Conservation (phyloP, 768 basidiomycete species). For the Dioszegia hungarica region DNA sequence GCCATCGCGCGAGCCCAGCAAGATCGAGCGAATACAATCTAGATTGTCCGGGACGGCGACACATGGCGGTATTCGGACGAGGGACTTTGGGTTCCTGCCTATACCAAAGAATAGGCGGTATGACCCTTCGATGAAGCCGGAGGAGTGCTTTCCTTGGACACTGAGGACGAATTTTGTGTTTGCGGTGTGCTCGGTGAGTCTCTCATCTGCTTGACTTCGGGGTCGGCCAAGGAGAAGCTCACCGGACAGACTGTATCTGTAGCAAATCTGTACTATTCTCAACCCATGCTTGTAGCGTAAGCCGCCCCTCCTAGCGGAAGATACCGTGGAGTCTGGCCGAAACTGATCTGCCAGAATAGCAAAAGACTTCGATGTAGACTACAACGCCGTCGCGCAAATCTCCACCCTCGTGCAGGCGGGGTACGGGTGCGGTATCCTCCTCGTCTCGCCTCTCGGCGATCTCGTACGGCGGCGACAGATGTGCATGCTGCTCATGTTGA, state of each 20-base stretch:
- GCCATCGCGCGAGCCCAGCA: not conserved
- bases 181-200: slow-evolving; percentile 61
- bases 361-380: slow-evolving; percentile 32
- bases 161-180: slow-evolving; percentile 56
- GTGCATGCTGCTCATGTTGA: slow-evolving; percentile 57
- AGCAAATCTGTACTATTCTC: slow-evolving; percentile 66
- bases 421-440: slow-evolving; percentile 66
- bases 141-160: slow-evolving; percentile 30
- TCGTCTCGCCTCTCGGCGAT: slow-evolving; percentile 79
- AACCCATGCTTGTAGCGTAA: slow-evolving; percentile 63
- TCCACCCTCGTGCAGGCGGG: slow-evolving; percentile 52
- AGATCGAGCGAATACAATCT: slow-evolving; percentile 4
- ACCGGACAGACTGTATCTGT: slow-evolving; percentile 42
- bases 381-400: slow-evolving; percentile 42
- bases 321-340: too few species aligned
- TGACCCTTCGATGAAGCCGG: slow-evolving; percentile 30
- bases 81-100: slow-evolving; percentile 62
- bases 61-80: slow-evolving; percentile 17
- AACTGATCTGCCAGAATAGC: slow-evolving; percentile 31
- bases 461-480: slow-evolving; percentile 70
- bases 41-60: slow-evolving; percentile 1
- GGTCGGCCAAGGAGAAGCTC: not conserved
- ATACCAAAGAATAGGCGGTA: slow-evolving; percentile 60
- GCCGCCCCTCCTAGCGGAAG: not conserved
- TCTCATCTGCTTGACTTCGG: not conserved